Evolutionary conservation across 768 basidiomycete species (phyloP), one percentile per base, ranked within the genome.

Genomic region (Mycena haematopus): DNA sequence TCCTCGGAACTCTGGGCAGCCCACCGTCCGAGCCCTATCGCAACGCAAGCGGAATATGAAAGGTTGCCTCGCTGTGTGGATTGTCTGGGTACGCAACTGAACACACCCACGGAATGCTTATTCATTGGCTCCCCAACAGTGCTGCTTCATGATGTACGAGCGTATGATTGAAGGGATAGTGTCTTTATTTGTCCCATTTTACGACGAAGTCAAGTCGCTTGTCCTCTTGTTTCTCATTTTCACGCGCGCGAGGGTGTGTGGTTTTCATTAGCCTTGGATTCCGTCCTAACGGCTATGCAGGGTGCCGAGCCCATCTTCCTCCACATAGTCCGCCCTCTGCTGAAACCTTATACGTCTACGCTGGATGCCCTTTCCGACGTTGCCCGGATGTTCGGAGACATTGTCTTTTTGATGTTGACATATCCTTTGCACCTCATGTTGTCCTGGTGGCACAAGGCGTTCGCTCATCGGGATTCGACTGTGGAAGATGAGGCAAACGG

Each of bases 21-120:
- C 88, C 10, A 91, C 87, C 66, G 74, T 82, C 21, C 84, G 89
- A 36, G 90, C 91, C 13, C 72, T 88, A 65, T 82, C 87, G 25
- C 88, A 89, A 73, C 81, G 93, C 69, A 95, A 95, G 74, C 84
- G 93, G 62, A 86, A 88, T 70, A 89, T 95, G 83, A 95, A 95
- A 73, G 92, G 92, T 21, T 88, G 86, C 71, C 77, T 95, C 51
- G 86, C 91, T 38, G 84, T 94, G 15, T 95, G 93, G 93, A 80
- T 92, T 45, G 86, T 95, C 65, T 95, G 91, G 90, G 93, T 92
- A 77, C 76, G 79, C 74, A 55, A 25, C 35, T 36, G 36, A 36
- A 51, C 27, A 44, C 50, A 44, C 15, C 22, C 24, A 31, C 6
- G 63, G 56, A 64, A 70, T 57, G 33, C 40, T n/a, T 21, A 38